Base-by-base conservation (phyloP, 1,139 yeast genomes). In the Kodamaea suecica region DNA sequence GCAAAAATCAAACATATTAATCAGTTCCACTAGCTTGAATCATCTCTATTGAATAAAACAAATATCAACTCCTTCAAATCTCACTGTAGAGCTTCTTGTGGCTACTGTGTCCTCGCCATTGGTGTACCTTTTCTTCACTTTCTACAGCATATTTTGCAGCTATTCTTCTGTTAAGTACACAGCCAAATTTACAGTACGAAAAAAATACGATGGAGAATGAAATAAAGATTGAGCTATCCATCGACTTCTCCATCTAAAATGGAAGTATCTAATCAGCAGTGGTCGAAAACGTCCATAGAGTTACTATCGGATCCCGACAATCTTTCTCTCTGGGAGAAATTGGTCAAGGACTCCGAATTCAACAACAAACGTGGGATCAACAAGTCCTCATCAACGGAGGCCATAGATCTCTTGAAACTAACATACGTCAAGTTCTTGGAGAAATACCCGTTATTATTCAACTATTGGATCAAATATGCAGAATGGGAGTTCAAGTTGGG, bases 391-490 rank as follows among this genome's bases (percentile, higher is more conserved):
- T 52, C 73, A 2, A 39, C 46, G 1, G 51, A 56, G 7, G 67
- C 70, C 23, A 45, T 73, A 9, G 58, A 62, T 13, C 49, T 70
- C n/a, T 58, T 79, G 34, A 56, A 80, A 31, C 48, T 62, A 2
- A 63, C 83, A 0, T 85, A 78, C 50, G 71, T 71, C 33, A 68
- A 75, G 16, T 61, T 90, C 35, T 63, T 92, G 10, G 61, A 59
- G 2, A 69, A 73, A 37, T 88, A 71, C 55, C 97, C 97, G 0
- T 62, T 71, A 24, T 58, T 83, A 25, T 85, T 80, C 49, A 86
- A 84, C 31, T 86, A 84, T 55, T 86, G 97, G 92, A 69, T 82
- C 30, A 75, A 78, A 43, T 86, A 73, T 53, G 95, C 96, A 1
- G 63, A 70, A 16, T 64, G 77, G 59, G 86, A 80, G 54, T 83